These are phyloP conservation scores for Syncephalastrum contaminatum DNA, from an alignment of 371 early-diverging fungal genomes.

Conservation along the genomic window DNA sequence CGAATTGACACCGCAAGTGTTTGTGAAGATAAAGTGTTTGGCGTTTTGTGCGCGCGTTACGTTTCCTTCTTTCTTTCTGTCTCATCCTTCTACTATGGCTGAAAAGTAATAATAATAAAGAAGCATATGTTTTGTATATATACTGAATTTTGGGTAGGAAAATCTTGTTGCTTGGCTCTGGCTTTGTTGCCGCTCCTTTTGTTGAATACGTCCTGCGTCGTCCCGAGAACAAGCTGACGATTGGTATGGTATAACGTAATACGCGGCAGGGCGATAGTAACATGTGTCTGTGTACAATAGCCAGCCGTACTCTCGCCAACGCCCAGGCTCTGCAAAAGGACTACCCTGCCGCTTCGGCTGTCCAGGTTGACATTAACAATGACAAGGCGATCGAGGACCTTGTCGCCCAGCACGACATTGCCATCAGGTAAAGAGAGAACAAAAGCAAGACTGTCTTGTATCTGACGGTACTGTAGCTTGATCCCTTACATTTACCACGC, in stretches of 20 bases:
- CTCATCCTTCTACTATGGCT: slow-evolving; percentile 13
- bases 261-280: not conserved
- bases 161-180: slow-evolving; percentile 94
- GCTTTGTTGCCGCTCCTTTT: slow-evolving; percentile 95
- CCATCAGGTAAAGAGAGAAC: slow-evolving; percentile 54
- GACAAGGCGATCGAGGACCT: slow-evolving; percentile 82
- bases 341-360: slow-evolving; percentile 63
- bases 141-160: slow-evolving; percentile 45
- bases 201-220: slow-evolving; percentile 91
- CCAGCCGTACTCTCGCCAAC: slow-evolving; percentile 78
- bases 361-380: slow-evolving; percentile 79
- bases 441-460: not conserved
- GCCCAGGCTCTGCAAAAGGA: slow-evolving; percentile 68
- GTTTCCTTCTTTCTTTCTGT: slow-evolving; percentile 7
- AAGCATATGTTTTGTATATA: not conserved
- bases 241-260: slow-evolving; percentile 47
- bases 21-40: slow-evolving; percentile 2
- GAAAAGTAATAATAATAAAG: slow-evolving; percentile 15
- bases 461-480: slow-evolving; percentile 48
- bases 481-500: slow-evolving; percentile 89
- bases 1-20: slow-evolving; percentile 4
- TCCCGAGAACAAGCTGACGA: slow-evolving; percentile 81
- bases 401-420: slow-evolving; percentile 83
- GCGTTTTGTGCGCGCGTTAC: slow-evolving; percentile 7
- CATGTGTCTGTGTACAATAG: slow-evolving; percentile 35